Conservation (phyloP, 2,329 filamentous ascomycete species). For the Xylariaceae sp. region DNA sequence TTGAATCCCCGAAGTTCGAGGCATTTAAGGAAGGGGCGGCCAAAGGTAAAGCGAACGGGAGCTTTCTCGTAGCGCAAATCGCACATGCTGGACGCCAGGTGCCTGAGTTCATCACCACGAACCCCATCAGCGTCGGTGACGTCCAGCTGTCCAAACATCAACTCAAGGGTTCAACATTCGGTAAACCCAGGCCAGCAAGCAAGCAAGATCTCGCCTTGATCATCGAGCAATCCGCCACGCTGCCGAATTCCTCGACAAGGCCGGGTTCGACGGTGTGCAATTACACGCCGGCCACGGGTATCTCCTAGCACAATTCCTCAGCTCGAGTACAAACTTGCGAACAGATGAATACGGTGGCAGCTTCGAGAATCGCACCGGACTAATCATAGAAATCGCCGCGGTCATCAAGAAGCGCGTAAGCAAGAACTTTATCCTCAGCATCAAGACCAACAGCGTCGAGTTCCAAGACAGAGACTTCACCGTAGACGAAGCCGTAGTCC, state of each 20-base stretch:
- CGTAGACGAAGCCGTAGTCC: slow-evolving; percentile 44
- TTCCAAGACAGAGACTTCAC: slow-evolving; percentile 47
- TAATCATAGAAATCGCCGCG: slow-evolving; percentile 49
- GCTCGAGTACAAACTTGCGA: slow-evolving; percentile 46
- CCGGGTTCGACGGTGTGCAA: slow-evolving; percentile 36
- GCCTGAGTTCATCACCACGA: slow-evolving; percentile 27
- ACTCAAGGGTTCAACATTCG: slow-evolving; percentile 43
- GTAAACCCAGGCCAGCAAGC: slow-evolving; percentile 27
- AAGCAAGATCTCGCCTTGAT: slow-evolving; percentile 21
- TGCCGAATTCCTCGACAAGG: slow-evolving; percentile 22
- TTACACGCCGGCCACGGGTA: slow-evolving; percentile 54
- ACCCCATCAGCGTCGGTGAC: slow-evolving; percentile 39
- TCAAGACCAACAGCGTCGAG: slow-evolving; percentile 55
- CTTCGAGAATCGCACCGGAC: slow-evolving; percentile 43
- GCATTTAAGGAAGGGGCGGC: slow-evolving; percentile 49
- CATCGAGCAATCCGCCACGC: slow-evolving; percentile 19
- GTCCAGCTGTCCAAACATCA: slow-evolving; percentile 36
- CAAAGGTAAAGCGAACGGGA: slow-evolving; percentile 47
- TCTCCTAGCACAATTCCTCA: slow-evolving; percentile 54
- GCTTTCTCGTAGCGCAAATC: slow-evolving; percentile 57
- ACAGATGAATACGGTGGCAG: slow-evolving; percentile 55
- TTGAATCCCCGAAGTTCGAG: slow-evolving; percentile 50
- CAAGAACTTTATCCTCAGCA: slow-evolving; percentile 41
- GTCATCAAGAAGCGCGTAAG: slow-evolving; percentile 29
- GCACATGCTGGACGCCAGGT: slow-evolving; percentile 59